Conservation (phyloP, 176 grass and related monocot species). For the Olyra latifolia region DNA sequence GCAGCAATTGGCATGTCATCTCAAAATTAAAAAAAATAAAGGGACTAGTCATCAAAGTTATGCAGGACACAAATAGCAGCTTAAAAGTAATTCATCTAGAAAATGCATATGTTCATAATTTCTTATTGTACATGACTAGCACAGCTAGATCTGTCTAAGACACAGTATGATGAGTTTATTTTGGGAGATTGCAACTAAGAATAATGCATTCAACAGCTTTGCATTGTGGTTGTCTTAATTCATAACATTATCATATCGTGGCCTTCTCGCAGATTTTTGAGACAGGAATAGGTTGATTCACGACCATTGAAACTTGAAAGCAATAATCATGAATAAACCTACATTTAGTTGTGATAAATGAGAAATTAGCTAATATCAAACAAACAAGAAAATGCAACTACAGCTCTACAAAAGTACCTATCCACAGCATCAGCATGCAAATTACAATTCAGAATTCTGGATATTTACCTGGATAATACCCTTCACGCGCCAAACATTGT, state of each 20-base stretch:
- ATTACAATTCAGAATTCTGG: neutral
- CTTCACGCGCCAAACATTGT: conserved; percentile 93
- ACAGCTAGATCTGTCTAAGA: neutral
- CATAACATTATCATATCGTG: conserved; percentile 3
- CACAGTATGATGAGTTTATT: neutral
- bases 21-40: neutral
- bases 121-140: neutral
- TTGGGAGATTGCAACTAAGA: neutral
- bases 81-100: neutral
- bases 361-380: conserved; percentile 8
- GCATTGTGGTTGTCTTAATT: neutral
- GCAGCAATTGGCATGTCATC: conserved; percentile 12
- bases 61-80: neutral
- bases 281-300: neutral
- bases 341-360: conserved; percentile 9
- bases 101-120: neutral
- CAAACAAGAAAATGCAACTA: neutral
- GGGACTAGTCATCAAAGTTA: neutral
- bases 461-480: conserved; percentile 81
- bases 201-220: neutral
- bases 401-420: conserved; percentile 6
- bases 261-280: neutral
- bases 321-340: conserved; percentile 4
- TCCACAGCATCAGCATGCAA: neutral
- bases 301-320: neutral